Evolutionary conservation across 2,329 filamentous ascomycete genomes (phyloP).

Genomic region (Myotisia sp.): DNA sequence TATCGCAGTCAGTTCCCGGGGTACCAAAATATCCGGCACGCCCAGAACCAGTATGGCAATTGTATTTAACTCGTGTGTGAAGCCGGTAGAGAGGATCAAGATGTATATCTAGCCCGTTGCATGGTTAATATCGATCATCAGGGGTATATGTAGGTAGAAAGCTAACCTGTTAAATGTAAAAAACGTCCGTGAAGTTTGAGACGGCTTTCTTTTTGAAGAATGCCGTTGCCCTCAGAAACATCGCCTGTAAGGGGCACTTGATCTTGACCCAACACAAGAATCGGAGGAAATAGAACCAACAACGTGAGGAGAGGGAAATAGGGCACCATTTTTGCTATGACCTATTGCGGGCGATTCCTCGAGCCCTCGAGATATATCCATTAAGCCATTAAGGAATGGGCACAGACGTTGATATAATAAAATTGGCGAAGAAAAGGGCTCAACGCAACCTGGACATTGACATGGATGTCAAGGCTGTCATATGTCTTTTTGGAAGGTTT

Average conservation of each 20-base stretch:
- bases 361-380: too few species aligned
- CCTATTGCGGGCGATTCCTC: too few species aligned
- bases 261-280: conserved; percentile 1
- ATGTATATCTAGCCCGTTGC: conserved; percentile 58
- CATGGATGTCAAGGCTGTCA: too few species aligned
- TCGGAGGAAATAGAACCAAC: too few species aligned
- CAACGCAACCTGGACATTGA: too few species aligned
- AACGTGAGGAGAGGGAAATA: too few species aligned
- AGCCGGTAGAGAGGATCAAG: conserved; percentile 76
- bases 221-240: background rate
- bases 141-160: conserved; percentile 2
- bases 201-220: background rate
- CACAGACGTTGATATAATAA: too few species aligned
- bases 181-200: conserved; percentile 52
- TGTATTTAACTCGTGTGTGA: conserved; percentile 56
- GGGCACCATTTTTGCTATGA: too few species aligned
- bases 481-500: too few species aligned
- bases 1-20: conserved; percentile 78
- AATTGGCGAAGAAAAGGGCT: too few species aligned
- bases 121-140: conserved; percentile 10
- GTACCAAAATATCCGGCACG: conserved; percentile 69
- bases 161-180: conserved; percentile 69
- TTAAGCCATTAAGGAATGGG: too few species aligned
- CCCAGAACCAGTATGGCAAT: conserved; percentile 69
- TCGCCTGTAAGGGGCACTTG: conserved; percentile 4